Conservation (phyloP, 225 moss, liverwort and hornwort genomes). For the Thuidium tamariscinum region DNA sequence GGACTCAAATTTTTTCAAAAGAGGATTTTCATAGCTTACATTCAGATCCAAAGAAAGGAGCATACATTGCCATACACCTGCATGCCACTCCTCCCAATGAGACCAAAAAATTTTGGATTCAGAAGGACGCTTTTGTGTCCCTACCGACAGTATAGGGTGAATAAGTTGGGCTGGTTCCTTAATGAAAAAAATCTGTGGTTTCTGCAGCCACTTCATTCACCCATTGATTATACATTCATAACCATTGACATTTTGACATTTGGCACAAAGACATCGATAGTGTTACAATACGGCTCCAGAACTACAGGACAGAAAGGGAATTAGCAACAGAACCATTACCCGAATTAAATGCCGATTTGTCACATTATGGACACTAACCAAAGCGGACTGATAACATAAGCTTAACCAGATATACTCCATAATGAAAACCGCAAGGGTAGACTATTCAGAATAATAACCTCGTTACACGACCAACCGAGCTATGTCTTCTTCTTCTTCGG, state of each 20-base stretch:
- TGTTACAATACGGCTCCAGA: not conserved
- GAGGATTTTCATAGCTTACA: not conserved
- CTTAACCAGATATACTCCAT: not conserved
- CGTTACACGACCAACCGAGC: not conserved
- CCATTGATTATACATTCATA: not conserved
- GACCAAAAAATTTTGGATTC: not conserved
- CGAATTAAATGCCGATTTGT: not conserved
- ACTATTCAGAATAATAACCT: not conserved
- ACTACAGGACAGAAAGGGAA: not conserved
- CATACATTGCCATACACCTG: not conserved
- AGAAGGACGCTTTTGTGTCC: not conserved
- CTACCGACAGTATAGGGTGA: too few species aligned
- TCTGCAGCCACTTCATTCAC: not conserved
- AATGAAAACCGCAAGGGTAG: not conserved
- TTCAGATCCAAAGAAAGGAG: not conserved
- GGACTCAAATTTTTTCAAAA: not conserved
- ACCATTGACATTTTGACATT: not conserved
- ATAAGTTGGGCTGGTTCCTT: too few species aligned
- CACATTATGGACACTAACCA: not conserved
- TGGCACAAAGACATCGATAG: not conserved
- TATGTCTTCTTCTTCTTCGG: slow-evolving; percentile 51
- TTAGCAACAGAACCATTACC: not conserved
- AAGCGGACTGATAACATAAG: not conserved
- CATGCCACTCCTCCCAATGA: not conserved
- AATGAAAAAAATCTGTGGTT: not conserved